Conservation (phyloP, 768 basidiomycete genomes). For the Leccinellum albellum region DNA sequence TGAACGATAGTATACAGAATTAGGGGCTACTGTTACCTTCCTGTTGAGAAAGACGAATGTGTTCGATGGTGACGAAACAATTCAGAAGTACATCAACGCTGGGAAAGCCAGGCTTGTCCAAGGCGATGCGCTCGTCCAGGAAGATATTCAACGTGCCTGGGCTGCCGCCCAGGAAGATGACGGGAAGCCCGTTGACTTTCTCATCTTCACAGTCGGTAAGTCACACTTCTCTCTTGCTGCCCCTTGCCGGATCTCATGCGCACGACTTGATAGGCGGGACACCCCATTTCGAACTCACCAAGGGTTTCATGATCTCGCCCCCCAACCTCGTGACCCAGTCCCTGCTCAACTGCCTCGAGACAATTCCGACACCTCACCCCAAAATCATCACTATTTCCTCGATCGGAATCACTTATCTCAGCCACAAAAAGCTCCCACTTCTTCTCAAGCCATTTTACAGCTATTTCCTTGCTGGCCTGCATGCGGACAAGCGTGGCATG, state of each 20-base stretch:
- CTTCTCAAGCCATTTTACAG: constrained; percentile 47
- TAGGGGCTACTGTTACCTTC: constrained; percentile 60
- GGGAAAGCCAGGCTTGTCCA: constrained; percentile 54
- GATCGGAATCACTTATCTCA: constrained; percentile 44
- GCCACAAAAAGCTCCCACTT: constrained; percentile 46
- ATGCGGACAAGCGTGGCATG: constrained; percentile 57
- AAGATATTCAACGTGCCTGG: constrained; percentile 54
- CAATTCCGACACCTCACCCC: constrained; percentile 45
- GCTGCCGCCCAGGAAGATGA: constrained; percentile 30
- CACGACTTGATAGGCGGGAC: constrained; percentile 12
- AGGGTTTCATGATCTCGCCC: constrained; percentile 49
- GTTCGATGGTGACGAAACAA: constrained; percentile 51
- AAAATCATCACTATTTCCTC: constrained; percentile 55
- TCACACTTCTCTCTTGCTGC: background rate
- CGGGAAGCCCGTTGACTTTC: constrained; percentile 42
- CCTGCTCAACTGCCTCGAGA: constrained; percentile 53
- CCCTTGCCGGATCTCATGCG: background rate
- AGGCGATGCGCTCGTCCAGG: constrained; percentile 56
- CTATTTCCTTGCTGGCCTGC: constrained; percentile 42
- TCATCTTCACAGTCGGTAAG: constrained; percentile 63
- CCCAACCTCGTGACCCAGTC: constrained; percentile 56
- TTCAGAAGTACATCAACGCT: constrained; percentile 48
- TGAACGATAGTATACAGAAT: constrained; percentile 34
- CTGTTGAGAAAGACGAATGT: constrained; percentile 49
- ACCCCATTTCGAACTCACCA: constrained; percentile 42